Evolutionary conservation across 441 rosid genomes (phyloP).

Genomic region (Arabidopsis lyrata): DNA sequence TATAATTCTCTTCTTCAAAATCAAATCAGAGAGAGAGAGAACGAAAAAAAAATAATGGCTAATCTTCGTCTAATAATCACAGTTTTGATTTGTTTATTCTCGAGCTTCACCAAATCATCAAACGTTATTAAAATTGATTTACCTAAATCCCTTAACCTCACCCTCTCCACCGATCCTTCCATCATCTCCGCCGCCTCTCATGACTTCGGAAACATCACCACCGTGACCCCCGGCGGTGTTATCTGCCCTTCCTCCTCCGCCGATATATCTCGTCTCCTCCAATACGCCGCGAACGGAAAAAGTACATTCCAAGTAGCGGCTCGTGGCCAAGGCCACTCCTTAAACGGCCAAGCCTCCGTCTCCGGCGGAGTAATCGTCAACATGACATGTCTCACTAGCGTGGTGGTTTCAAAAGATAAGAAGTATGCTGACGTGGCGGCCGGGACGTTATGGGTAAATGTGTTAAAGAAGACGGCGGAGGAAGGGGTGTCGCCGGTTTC

Average conservation of each 20-base stretch:
- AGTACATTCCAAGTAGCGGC: slow-evolving; percentile 67
- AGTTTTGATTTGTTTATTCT: slow-evolving; percentile 3
- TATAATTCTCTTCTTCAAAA: slow-evolving; percentile 19
- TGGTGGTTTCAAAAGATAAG: slow-evolving; percentile 43
- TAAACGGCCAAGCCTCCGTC: slow-evolving; percentile 90
- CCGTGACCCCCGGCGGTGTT: slow-evolving; percentile 64
- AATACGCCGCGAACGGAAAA: slow-evolving; percentile 47
- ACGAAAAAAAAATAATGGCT: slow-evolving; percentile 10
- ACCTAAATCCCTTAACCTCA: slow-evolving; percentile 41
- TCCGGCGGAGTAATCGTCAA: slow-evolving; percentile 73
- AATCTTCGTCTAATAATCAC: slow-evolving; percentile 25
- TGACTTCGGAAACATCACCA: slow-evolving; percentile 73
- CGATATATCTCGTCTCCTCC: slow-evolving; percentile 62
- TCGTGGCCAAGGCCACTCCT: slow-evolving; percentile 89
- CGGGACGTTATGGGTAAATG: slow-evolving; percentile 91
- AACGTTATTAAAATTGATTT: slow-evolving; percentile 24
- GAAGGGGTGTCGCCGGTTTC: slow-evolving; percentile 72
- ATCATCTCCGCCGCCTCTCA: slow-evolving; percentile 57
- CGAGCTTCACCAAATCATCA: slow-evolving; percentile 24
- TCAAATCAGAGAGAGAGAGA: not conserved
- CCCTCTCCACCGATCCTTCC: slow-evolving; percentile 52
- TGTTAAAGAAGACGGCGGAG: slow-evolving; percentile 51
- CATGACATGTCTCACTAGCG: slow-evolving; percentile 65
- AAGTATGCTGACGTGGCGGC: slow-evolving; percentile 67
- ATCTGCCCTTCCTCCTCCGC: slow-evolving; percentile 60